Base-by-base conservation (phyloP, 306 rosid genomes). In the Cyamopsis tetragonoloba region DNA sequence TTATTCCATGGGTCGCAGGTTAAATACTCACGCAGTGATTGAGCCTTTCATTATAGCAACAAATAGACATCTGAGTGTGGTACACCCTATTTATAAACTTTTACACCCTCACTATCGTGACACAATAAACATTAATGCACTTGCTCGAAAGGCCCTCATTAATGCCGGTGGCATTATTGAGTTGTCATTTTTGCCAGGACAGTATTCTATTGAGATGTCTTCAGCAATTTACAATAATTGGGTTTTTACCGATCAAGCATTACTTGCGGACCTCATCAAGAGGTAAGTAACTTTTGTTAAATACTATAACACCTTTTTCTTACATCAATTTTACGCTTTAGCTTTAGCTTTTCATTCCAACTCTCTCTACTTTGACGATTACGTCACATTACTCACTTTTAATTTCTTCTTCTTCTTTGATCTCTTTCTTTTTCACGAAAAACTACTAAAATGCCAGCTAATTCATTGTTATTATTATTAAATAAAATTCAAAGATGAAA, bases 11-110 rank as follows among this genome's bases (percentile, higher is more conserved):
- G 35, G 17, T 55, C 26, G 31, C 31, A 86, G 89, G 89, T 41
- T 89, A 55, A 58, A 85, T 26, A 89, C 96, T 26, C 96, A 87
- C 68, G 91, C 88, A 0, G 73, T 13, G 3, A 77, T 86, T 23
- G 95, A 88, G 57, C 95, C 95, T 10, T 84, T 78, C 2, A 5
- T 60, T 13, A 72, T 78, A 11, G 78, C 78, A 58, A 78, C 82
- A 7, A 59, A 72, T 3, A 66, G 74, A 42, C 47, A 72, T 5
- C 44, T 78, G 0, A 78, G 75, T 72, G 75, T 27, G 5, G 61
- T 78, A 6, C 79, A 78, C 13, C 79, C 78, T 0, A 51, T 72
- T 50, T 3, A 78, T 5, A 78, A 78, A 2, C 75, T 78, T 38
- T 8, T 72, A 6, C 2, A 1, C 4, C 82, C 82, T 42, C 82